These are phyloP conservation scores for Otatea glauca DNA, from an alignment of 176 grass and related monocot species.

Conservation along the genomic window DNA sequence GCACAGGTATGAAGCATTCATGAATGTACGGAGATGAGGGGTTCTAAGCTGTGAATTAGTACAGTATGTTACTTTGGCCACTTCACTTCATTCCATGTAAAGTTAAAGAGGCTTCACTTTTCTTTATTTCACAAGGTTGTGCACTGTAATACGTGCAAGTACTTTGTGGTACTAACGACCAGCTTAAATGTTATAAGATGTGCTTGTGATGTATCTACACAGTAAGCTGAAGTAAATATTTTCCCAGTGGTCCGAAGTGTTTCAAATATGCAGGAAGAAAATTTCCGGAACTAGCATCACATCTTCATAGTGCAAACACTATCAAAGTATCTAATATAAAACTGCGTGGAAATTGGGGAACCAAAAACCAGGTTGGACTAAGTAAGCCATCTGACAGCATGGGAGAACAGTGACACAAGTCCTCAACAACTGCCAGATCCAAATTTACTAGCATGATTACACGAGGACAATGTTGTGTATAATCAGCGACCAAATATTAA, in stretches of 20 bases:
- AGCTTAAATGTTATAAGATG: background rate
- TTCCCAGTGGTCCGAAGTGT: background rate
- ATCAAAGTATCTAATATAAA: background rate
- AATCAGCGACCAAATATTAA: background rate
- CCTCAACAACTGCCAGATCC: background rate
- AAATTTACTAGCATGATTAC: constrained; percentile 16
- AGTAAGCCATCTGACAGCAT: background rate
- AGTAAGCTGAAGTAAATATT: background rate
- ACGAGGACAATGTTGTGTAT: background rate
- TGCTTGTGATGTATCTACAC: background rate
- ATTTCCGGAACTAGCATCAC: background rate
- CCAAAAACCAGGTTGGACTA: background rate
- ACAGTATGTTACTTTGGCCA: background rate
- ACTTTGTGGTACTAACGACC: background rate
- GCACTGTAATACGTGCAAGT: background rate
- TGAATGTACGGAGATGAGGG: background rate
- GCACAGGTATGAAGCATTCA: background rate
- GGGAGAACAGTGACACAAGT: background rate
- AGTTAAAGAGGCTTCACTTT: background rate
- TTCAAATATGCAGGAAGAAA: background rate
- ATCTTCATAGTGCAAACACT: background rate
- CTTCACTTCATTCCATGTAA: constrained; percentile 13
- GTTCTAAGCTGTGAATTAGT: background rate
- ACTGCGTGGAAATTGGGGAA: background rate
- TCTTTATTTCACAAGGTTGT: background rate